Evolutionary conservation across 176 grass and related monocot genomes (phyloP).

Genomic region (Rhynchospora pubera): DNA sequence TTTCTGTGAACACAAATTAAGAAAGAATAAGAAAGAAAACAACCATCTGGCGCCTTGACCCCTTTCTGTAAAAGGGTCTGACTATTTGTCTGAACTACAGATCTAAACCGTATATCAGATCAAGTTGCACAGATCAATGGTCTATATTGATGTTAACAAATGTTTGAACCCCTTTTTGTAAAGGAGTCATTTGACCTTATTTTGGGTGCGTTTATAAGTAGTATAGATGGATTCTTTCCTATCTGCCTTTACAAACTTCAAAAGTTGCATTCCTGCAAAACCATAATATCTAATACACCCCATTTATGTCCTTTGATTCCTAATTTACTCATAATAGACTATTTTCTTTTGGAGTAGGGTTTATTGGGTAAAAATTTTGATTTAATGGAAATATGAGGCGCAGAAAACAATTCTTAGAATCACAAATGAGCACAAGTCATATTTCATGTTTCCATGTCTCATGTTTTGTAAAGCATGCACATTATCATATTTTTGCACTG

Average conservation of each 20-base stretch:
- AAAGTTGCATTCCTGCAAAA: background rate
- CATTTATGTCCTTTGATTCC: background rate
- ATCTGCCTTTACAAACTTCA: background rate
- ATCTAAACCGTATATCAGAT: too few species aligned
- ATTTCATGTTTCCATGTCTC: background rate
- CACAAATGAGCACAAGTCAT: background rate
- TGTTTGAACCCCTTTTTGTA: too few species aligned
- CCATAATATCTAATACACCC: background rate
- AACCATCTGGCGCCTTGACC: too few species aligned
- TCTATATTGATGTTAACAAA: too few species aligned
- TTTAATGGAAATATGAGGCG: background rate
- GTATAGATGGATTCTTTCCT: background rate
- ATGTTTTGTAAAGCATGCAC: slow-evolving; percentile 6
- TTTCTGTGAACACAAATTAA: too few species aligned
- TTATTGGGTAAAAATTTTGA: slow-evolving; percentile 30
- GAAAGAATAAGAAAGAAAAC: too few species aligned
- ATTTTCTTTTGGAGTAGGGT: background rate
- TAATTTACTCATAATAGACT: background rate
- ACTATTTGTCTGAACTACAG: too few species aligned
- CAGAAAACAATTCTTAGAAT: background rate
- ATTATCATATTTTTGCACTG: background rate
- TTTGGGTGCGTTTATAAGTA: too few species aligned
- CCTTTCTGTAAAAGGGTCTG: too few species aligned
- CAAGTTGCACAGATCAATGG: too few species aligned
- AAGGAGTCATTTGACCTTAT: too few species aligned